Conservation (phyloP, 805 yeast species). For the Ogataea degrootiae region DNA sequence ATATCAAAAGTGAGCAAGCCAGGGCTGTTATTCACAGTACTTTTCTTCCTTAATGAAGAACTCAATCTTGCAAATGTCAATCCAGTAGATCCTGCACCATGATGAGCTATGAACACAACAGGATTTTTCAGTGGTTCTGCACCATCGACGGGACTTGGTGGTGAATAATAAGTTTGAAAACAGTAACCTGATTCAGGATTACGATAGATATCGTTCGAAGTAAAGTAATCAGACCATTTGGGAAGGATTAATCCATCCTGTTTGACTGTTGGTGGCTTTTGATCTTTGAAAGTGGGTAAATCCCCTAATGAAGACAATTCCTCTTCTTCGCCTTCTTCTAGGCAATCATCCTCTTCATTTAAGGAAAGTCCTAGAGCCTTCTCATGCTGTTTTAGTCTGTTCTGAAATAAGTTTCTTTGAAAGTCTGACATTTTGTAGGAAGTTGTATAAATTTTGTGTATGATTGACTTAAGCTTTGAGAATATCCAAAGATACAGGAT, state of each 20-base stretch:
- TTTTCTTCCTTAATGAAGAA: constrained; percentile 35
- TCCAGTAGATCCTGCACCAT: constrained; percentile 93
- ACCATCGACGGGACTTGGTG: constrained; percentile 35
- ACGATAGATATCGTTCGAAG: constrained; percentile 20
- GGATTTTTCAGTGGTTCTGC: constrained; percentile 33
- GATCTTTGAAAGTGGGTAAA: constrained; percentile 4
- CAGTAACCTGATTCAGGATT: constrained; percentile 21
- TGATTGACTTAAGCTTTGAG: no score
- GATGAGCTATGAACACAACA: constrained; percentile 66
- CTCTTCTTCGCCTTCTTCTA: constrained; percentile 9
- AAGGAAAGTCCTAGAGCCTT: constrained; percentile 16
- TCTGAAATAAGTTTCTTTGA: constrained; percentile 23
- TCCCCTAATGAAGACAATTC: constrained; percentile 6
- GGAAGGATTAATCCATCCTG: constrained; percentile 4
- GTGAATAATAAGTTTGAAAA: constrained; percentile 54
- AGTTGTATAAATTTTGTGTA: background rate
- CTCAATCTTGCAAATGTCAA: constrained; percentile 65
- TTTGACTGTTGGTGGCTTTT: background rate
- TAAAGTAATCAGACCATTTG: constrained; percentile 35
- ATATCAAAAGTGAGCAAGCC: constrained; percentile 74
- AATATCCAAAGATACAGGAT: no score
- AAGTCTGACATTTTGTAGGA: constrained; percentile 21
- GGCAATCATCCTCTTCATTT: constrained; percentile 8
- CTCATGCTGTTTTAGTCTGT: constrained; percentile 20
- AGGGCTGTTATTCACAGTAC: constrained; percentile 36